A percentile compares a stretch with the other conserved stretches of the same genome.
These are phyloP conservation scores for Pestalotiopsis sp. DNA, from an alignment of 2,329 filamentous ascomycete genomes.

Conservation along the genomic window DNA sequence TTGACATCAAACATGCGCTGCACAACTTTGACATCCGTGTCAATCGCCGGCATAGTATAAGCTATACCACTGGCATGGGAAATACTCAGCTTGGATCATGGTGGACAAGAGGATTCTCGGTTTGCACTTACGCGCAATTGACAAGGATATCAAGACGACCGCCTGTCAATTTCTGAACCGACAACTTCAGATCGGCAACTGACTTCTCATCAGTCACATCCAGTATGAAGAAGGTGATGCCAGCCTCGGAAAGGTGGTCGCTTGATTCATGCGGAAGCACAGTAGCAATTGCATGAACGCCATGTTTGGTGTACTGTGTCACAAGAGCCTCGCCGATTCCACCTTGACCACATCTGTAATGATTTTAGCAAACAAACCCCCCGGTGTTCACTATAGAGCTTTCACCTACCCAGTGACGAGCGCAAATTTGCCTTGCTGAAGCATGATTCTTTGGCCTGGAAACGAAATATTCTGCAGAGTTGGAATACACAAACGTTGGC, in stretches of 20 bases:
- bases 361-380: background rate
- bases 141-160: slow-evolving; percentile 17
- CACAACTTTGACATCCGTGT: slow-evolving; percentile 23
- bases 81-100: background rate
- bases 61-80: background rate
- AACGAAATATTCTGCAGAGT: background rate
- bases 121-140: slow-evolving; percentile 20
- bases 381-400: background rate
- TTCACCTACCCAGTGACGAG: slow-evolving; percentile 13
- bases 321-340: slow-evolving; percentile 26
- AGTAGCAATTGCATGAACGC: slow-evolving; percentile 20
- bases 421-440: slow-evolving; percentile 1
- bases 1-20: slow-evolving; percentile 29
- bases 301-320: slow-evolving; percentile 12
- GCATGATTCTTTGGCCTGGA: background rate
- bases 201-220: slow-evolving; percentile 23
- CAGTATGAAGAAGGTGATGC: slow-evolving; percentile 16
- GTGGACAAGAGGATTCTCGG: background rate
- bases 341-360: slow-evolving; percentile 21
- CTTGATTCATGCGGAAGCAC: slow-evolving; percentile 17
- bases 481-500: background rate
- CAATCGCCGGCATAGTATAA: slow-evolving; percentile 30
- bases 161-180: slow-evolving; percentile 3
- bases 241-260: slow-evolving; percentile 18
- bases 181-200: background rate